Evolutionary conservation across 1,284 basidiomycete genomes (phyloP), one percentile per base, ranked within the genome.

Genomic region (Bondarzewia mesenterica): DNA sequence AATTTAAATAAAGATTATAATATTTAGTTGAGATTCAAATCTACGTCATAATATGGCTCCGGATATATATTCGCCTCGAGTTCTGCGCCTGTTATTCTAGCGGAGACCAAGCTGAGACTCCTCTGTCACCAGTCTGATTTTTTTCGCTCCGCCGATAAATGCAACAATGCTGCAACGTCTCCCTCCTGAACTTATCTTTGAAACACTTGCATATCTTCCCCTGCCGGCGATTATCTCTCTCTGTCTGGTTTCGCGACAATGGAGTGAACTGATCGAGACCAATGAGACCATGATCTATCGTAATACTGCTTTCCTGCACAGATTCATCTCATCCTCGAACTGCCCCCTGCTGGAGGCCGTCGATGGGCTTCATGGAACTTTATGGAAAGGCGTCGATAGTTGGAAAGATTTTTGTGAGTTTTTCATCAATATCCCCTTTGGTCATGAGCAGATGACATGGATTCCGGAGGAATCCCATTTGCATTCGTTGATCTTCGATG

Each of bases 351-450:
- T 62, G 22, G 65, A 71, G 35, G 63, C 68, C 0, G 54, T 56
- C 8, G 49, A 32, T 1, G 41, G 51, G 0, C 66, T 65, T 48
- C 58, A 64, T 29, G 53, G 59, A 26, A 57, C 63, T 47, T 61
- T 64, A 52, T 51, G 71, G 32, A 46, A 57, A 25, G 61, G 64
- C 12, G 62, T 71, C 2, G 49, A 49, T 0, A 59, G 60, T 48
- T 86, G 83, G 84, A 77, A 74, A 53, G 64, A 68, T 20, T 71
- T 82, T 39, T 85, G 84, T 85, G 58, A 58, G 77, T n/a, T n/a
- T n/a, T n/a, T n/a, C n/a, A n/a, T n/a, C n/a, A n/a, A n/a, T n/a
- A n/a, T n/a, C n/a, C n/a, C n/a, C n/a, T n/a, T n/a, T n/a, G n/a
- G n/a, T n/a, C n/a, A n/a, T n/a, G n/a, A n/a, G n/a, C n/a, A n/a